Base-by-base conservation (phyloP, 2,329 filamentous ascomycete genomes). In the Paraphoma chrysanthemicola region DNA sequence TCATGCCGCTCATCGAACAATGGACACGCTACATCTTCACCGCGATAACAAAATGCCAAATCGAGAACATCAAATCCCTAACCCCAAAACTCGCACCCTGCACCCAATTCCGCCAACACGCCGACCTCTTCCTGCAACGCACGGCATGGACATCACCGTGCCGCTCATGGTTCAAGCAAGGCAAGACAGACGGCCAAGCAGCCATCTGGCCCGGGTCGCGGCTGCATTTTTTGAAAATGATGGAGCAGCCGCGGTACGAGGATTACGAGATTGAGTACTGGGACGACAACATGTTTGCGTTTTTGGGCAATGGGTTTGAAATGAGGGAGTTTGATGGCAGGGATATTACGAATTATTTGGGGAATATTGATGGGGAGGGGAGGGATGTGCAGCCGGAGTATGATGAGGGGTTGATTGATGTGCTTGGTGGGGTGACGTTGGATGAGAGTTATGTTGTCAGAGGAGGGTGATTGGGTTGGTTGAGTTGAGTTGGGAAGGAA, bases 331-430 rank as follows among this genome's bases (percentile, higher is more conserved):
- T 74, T 65, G 79, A 82, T 68, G 80, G 79, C n/a, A 72, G 79
- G 51, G 80, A 81, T 67, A 75, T 81, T 18, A 81, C 79, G 39
- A 72, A 79, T 62, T 82, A 82, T 69, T 56, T 82, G 42, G 80
- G 79, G 0, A 62, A 59, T 45, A 53, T 79, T 55, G 71, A 79
- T 60, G 69, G 69, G 8, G 65, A 73, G 23, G 76, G 75, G 3
- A 67, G 59, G 44, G 78, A 80, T 66, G 68, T 72, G 39, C 77
- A 80, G 69, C 78, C 78, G 7, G 69, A 69, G 9, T 80, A 78
- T 66, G 78, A 76, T 38, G 69, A 78, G 47, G 69, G 72, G 14
- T 53, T 80, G 62, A 66, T 78, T 45, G 59, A 77, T 39, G 68
- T 70, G 44, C 52, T 81, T 44, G 79, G 77, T 1, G 77, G 78